phyloP scores from a whole-genome alignment of 768 basidiomycete species.

The Lactarius sanguifluus region DNA sequence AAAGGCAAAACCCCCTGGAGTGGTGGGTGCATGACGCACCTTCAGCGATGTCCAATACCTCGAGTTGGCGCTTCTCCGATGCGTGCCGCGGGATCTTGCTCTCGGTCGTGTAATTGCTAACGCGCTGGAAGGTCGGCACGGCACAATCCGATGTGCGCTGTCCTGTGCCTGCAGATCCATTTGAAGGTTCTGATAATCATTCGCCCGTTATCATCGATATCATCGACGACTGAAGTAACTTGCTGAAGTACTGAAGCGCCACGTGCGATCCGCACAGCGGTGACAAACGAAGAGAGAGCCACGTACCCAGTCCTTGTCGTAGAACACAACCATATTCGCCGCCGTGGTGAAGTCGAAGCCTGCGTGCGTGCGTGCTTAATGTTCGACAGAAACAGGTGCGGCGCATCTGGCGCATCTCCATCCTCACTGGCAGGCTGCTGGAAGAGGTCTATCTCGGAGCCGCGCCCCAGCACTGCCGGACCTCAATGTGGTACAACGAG shows the following conservation, averaged over 20 bases:
- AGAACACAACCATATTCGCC: slow-evolving; percentile 85
- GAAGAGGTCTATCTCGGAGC: slow-evolving; percentile 75
- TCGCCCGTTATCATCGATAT: no score
- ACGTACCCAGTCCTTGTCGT: slow-evolving; percentile 87
- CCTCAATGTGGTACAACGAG: slow-evolving; percentile 93
- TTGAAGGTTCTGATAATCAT: slow-evolving; percentile 70
- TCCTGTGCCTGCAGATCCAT: slow-evolving; percentile 97
- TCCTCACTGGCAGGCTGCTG: slow-evolving; percentile 79
- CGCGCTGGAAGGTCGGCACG: slow-evolving; percentile 84
- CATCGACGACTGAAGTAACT: no score
- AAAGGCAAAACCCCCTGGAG: no score
- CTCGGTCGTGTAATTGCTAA: slow-evolving; percentile 88
- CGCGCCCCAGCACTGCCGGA: slow-evolving; percentile 73
- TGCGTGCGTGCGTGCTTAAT: slow-evolving; percentile 70
- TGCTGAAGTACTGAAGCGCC: background rate
- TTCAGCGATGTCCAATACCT: slow-evolving; percentile 93
- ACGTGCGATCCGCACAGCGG: slow-evolving; percentile 26
- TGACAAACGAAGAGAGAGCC: background rate
- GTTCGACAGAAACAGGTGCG: slow-evolving; percentile 66
- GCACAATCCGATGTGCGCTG: slow-evolving; percentile 93
- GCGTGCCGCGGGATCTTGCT: slow-evolving; percentile 89
- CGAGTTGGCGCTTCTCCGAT: slow-evolving; percentile 69
- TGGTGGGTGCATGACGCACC: slow-evolving; percentile 43
- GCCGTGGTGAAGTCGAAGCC: slow-evolving; percentile 75
- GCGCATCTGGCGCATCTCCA: slow-evolving; percentile 60